phyloP scores from a whole-genome alignment of 192 early-diverging fungal species.

The Dissophora globulifera region DNA sequence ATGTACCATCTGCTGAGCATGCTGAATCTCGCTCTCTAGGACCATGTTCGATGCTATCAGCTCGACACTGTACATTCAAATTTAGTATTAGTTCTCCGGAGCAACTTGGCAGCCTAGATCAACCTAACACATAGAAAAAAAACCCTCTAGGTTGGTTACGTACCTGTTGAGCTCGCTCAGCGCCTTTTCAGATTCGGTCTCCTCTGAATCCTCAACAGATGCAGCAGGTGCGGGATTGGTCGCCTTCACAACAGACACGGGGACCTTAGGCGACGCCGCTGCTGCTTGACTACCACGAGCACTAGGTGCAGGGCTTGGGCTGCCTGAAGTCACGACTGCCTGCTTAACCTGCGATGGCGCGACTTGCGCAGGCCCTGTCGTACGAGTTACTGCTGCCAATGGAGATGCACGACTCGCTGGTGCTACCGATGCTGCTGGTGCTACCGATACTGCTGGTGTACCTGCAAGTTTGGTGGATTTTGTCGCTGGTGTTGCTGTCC shows the following conservation, averaged over 20 bases:
- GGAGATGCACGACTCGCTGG: not conserved
- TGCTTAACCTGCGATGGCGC: constrained; percentile 2
- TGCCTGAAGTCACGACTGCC: not conserved
- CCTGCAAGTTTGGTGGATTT: not conserved
- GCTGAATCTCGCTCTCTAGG: constrained; percentile 71
- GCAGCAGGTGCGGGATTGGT: constrained; percentile 1
- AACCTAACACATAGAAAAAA: too few relatives aligned
- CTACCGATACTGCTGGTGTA: too few relatives aligned
- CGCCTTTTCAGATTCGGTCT: constrained; percentile 59
- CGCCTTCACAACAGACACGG: constrained; percentile 12
- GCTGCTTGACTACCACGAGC: not conserved
- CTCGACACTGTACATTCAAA: constrained; percentile 78
- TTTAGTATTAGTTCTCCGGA: too few relatives aligned
- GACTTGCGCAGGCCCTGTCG: constrained; percentile 1
- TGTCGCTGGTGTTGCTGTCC: constrained; percentile 3
- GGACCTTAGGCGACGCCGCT: constrained; percentile 9
- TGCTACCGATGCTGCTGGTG: too few relatives aligned
- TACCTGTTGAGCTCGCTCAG: constrained; percentile 69
- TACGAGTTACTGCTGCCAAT: not conserved
- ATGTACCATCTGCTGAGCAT: constrained; percentile 59
- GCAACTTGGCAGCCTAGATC: too few relatives aligned
- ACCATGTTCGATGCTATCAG: constrained; percentile 78
- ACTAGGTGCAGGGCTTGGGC: constrained; percentile 2
- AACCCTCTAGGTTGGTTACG: not conserved
- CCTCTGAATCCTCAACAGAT: constrained; percentile 4